Percentiles rank a stretch among this genome's conserved stretches.
These are phyloP conservation scores for Penicillium silybi DNA, from an alignment of 495 filamentous ascomycete genomes.

Conservation along the genomic window DNA sequence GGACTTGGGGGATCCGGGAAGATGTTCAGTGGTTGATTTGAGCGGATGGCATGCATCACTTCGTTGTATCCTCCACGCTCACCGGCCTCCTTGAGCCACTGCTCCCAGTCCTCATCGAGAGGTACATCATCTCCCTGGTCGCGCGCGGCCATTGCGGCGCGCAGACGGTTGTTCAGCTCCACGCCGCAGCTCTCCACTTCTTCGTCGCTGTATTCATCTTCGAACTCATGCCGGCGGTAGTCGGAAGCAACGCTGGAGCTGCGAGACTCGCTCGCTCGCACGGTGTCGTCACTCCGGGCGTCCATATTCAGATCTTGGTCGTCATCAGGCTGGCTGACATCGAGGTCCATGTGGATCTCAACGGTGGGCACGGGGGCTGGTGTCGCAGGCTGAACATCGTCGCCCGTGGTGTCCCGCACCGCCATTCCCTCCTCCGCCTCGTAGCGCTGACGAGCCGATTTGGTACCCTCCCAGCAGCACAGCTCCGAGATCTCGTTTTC, in stretches of 20 bases:
- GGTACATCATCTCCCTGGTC: conserved; percentile 59
- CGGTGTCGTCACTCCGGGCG: conserved; percentile 22
- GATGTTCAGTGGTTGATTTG: conserved; percentile 33
- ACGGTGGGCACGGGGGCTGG: conserved; percentile 31
- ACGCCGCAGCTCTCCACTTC: conserved; percentile 69
- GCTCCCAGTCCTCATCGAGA: conserved; percentile 78
- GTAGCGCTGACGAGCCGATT: conserved; percentile 80
- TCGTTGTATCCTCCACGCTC: conserved; percentile 52
- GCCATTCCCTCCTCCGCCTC: conserved; percentile 70
- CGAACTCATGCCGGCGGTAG: conserved; percentile 34
- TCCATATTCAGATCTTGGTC: conserved; percentile 30
- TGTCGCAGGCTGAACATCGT: conserved; percentile 52
- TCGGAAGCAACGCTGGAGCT: conserved; percentile 18
- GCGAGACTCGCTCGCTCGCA: conserved; percentile 21
- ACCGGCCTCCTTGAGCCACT: conserved; percentile 78
- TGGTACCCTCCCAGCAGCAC: conserved; percentile 93
- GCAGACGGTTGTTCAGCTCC: conserved; percentile 67
- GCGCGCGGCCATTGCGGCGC: conserved; percentile 62
- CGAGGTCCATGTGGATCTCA: conserved; percentile 30
- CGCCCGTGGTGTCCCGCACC: conserved; percentile 76
- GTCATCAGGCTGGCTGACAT: conserved; percentile 23
- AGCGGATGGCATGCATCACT: conserved; percentile 40
- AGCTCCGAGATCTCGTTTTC: conserved; percentile 68
- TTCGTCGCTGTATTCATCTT: conserved; percentile 62
- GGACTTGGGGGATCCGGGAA: conserved; percentile 16